Evolutionary conservation across 2,329 filamentous ascomycete genomes (phyloP).

Genomic region (Talaromyces sp.): DNA sequence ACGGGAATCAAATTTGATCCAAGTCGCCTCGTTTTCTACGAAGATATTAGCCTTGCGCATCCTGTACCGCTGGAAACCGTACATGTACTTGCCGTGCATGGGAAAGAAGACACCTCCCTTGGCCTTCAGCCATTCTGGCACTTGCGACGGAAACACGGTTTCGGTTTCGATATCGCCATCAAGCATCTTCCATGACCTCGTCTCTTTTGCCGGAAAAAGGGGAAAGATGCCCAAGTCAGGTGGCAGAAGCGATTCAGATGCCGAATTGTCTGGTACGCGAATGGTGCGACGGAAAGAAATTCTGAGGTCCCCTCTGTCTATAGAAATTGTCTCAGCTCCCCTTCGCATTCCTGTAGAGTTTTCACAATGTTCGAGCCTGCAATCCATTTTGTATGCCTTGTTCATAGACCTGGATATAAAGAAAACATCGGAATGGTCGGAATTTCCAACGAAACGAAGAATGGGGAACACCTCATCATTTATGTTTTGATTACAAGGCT

Average conservation of each 20-base stretch:
- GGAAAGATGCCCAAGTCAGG: not conserved
- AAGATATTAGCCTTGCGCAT: not conserved
- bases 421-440: no score
- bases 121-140: not conserved
- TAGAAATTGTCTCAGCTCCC: not conserved
- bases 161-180: not conserved
- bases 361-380: not conserved
- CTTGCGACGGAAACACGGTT: not conserved
- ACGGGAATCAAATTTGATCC: not conserved
- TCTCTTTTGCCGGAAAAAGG: not conserved
- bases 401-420: not conserved
- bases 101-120: not conserved
- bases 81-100: not conserved
- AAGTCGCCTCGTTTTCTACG: not conserved
- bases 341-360: not conserved
- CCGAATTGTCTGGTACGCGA: not conserved
- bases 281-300: not conserved
- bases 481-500: not conserved
- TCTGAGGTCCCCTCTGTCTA: not conserved
- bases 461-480: not conserved
- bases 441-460: not conserved
- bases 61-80: not conserved
- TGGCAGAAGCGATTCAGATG: not conserved
- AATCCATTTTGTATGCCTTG: not conserved
- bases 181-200: not conserved